Conservation (phyloP, 257 asterid species). For the Penstemon davidsonii region DNA sequence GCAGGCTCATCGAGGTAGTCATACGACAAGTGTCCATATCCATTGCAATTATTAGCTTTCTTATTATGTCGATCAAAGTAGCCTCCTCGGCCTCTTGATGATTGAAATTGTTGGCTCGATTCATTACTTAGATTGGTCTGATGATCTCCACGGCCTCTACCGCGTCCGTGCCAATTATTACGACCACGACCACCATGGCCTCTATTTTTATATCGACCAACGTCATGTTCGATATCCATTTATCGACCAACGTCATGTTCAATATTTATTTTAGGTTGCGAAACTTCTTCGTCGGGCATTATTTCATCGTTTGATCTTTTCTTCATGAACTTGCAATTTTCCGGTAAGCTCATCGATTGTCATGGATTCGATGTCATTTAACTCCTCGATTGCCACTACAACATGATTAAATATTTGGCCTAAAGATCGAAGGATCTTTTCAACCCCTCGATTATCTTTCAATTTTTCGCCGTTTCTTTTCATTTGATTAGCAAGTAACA, state of each 20-base stretch:
- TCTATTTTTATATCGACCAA: neutral
- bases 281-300: constrained; percentile 13
- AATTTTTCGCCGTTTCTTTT: neutral
- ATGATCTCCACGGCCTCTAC: neutral
- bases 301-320: neutral
- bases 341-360: constrained; percentile 9
- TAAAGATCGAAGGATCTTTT: neutral
- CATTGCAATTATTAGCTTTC: neutral
- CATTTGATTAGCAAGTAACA: constrained; percentile 9
- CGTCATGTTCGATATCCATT: neutral
- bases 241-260: too few species aligned
- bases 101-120: too few species aligned
- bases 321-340: constrained; percentile 16
- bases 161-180: neutral
- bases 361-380: constrained; percentile 7
- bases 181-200: neutral
- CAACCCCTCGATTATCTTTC: constrained; percentile 1
- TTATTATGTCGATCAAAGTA: neutral
- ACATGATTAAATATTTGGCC: constrained; percentile 12
- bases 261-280: constrained; percentile 5
- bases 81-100: neutral
- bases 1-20: neutral
- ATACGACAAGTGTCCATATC: neutral
- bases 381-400: constrained; percentile 22
- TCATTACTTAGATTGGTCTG: neutral